Conservation (phyloP, 768 basidiomycete species). For the Naganishia onofrii region DNA sequence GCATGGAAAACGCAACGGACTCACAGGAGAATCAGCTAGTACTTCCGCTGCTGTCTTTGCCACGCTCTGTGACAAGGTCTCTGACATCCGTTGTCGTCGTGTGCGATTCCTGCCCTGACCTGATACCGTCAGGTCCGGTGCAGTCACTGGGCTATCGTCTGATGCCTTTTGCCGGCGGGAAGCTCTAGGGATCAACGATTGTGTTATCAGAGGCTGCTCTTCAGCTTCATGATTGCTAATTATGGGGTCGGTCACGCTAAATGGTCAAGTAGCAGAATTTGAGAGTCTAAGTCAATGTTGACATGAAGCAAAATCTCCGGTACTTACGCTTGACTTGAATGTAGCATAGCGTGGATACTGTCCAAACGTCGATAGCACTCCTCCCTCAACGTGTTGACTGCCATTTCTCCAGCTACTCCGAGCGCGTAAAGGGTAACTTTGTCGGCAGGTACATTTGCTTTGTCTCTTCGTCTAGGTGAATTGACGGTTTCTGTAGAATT, state of each 20-base stretch:
- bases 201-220: background rate
- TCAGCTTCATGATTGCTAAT: background rate
- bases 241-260: background rate
- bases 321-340: background rate
- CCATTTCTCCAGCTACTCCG: conserved; percentile 15
- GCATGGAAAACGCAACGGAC: background rate
- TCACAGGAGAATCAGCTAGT: conserved; percentile 5
- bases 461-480: conserved; percentile 2
- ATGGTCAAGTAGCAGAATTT: background rate
- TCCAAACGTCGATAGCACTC: conserved; percentile 19
- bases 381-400: conserved; percentile 16
- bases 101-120: background rate
- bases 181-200: background rate
- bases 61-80: conserved; percentile 1
- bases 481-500: background rate
- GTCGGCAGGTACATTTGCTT: conserved; percentile 6
- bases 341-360: conserved; percentile 3
- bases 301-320: background rate
- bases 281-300: too few species aligned
- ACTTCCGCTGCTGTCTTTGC: background rate
- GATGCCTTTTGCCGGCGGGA: background rate
- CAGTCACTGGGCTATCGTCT: background rate
- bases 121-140: too few species aligned
- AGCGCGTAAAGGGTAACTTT: conserved; percentile 20
- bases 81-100: background rate